Evolutionary conservation across 495 filamentous ascomycete genomes (phyloP).

Genomic region (Thermothielavioides terrestris): DNA sequence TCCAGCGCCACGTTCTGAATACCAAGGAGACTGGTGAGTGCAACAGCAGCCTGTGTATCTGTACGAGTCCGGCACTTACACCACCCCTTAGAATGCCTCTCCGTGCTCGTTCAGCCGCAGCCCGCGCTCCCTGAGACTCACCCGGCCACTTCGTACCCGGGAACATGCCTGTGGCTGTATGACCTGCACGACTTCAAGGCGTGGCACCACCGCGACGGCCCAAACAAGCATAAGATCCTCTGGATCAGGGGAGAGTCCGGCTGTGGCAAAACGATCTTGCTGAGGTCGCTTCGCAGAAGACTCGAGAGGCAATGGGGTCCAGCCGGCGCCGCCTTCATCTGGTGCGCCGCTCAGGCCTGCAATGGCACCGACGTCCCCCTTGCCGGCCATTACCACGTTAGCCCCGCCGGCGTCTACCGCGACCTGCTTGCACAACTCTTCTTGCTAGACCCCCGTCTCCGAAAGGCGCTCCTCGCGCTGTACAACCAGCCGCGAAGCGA

Average conservation of each 20-base stretch:
- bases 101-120: slow-evolving; percentile 12
- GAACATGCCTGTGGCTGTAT: slow-evolving; percentile 31
- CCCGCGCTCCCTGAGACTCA: slow-evolving; percentile 11
- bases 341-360: slow-evolving; percentile 18
- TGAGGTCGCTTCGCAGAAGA: slow-evolving; percentile 20
- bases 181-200: slow-evolving; percentile 27
- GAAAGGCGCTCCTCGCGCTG: slow-evolving; percentile 17
- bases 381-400: slow-evolving; percentile 11
- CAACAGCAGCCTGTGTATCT: not conserved
- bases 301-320: slow-evolving; percentile 27
- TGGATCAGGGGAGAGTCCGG: slow-evolving; percentile 30
- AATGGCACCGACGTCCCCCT: slow-evolving; percentile 14
- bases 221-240: slow-evolving; percentile 26
- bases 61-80: not conserved
- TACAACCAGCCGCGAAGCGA: slow-evolving; percentile 13
- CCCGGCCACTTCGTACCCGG: slow-evolving; percentile 22
- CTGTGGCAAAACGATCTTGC: slow-evolving; percentile 29
- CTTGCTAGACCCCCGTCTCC: slow-evolving; percentile 23
- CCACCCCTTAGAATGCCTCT: slow-evolving; percentile 20
- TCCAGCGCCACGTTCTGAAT: slow-evolving; percentile 18
- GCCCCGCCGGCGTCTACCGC: slow-evolving; percentile 25
- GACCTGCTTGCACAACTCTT: slow-evolving; percentile 30
- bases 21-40: slow-evolving; percentile 18
- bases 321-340: slow-evolving; percentile 24
- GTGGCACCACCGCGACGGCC: slow-evolving; percentile 28